Evolutionary conservation across 768 basidiomycete species (phyloP).

Genomic region (Boletus insuetus): DNA sequence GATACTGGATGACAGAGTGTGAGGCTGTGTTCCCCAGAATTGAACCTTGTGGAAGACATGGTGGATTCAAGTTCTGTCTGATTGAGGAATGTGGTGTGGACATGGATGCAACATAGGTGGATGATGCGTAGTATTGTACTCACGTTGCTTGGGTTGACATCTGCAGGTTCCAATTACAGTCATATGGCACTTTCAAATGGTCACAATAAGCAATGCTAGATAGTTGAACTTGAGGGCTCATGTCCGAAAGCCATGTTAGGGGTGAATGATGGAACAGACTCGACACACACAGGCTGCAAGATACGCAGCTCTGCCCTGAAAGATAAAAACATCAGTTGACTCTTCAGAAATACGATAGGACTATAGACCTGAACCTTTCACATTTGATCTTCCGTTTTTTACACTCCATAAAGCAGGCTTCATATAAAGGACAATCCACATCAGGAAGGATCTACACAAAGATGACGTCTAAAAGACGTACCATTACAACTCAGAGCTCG

Average conservation of each 20-base stretch:
- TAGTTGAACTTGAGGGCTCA: too few relatives aligned
- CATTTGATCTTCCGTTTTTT: conserved; percentile 87
- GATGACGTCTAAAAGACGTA: conserved; percentile 35
- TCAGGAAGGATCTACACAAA: conserved; percentile 20
- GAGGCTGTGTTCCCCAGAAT: neutral
- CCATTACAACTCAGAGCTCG: conserved; percentile 86
- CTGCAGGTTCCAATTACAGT: too few relatives aligned
- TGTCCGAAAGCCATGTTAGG: too few relatives aligned
- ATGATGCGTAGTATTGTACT: too few relatives aligned
- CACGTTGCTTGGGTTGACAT: too few relatives aligned
- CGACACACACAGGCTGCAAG: conserved; percentile 72
- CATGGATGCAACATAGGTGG: too few relatives aligned
- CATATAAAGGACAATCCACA: neutral
- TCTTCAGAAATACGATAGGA: neutral
- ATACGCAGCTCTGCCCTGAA: conserved; percentile 77
- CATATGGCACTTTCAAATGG: too few relatives aligned
- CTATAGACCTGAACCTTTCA: conserved; percentile 56
- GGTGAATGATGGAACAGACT: neutral
- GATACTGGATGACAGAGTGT: neutral
- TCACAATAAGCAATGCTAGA: too few relatives aligned
- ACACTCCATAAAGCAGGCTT: conserved; percentile 52
- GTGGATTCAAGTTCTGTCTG: too few relatives aligned
- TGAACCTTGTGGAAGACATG: too few relatives aligned
- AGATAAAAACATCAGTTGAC: conserved; percentile 23
- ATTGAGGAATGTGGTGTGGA: too few relatives aligned